Base-by-base conservation (phyloP, 2,329 filamentous ascomycete genomes). In the Colletotrichum simmondsii region DNA sequence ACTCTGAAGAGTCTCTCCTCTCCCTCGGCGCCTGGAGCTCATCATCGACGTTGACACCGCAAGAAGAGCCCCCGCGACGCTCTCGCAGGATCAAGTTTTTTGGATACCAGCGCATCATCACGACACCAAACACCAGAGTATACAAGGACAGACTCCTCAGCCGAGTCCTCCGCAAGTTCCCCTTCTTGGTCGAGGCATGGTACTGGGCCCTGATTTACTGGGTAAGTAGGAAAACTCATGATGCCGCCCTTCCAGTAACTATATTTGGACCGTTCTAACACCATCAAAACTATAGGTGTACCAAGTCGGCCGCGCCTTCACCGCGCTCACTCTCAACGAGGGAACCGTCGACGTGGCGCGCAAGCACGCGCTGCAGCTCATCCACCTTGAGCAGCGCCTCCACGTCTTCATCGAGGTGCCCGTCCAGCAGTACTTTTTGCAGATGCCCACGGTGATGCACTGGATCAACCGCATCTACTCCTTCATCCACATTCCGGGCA, bases 131-230 rank as follows among this genome's bases (percentile, higher is more conserved):
- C 79, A 92, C 91, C 1, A 83, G 83, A 52, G 83, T 89, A 7
- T 92, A 92, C 77, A 85, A 87, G 75, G 86, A 89, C 73, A 87
- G 89, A 59, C 81, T 92, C 14, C 83, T 93, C 63, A 93, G 91
- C 78, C 86, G 92, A 5, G 76, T 94, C 46, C 85, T 94, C 16
- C 86, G 86, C 70, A 92, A 89, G 78, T 90, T 93, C 75, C 93
- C 93, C 0, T 95, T 95, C 78, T 80, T 94, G 32, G 91, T 91
- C 1, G 93, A 95, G 81, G 92, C 89, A 53, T 94, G 92, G 92
- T 94, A 94, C 77, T 94, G 92, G 92, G 90, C 91, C 3, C 83
- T 94, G 74, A 91, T 94, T 63, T 94, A 94, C 83, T 94, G 92
- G 92, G 92, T 94, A 87, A 77, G 42, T n/a, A 4, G 7, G 88